Evolutionary conservation across 2,329 filamentous ascomycete genomes (phyloP), one percentile per base, ranked within the genome.

Genomic region (Aspergillus carbonarius): DNA sequence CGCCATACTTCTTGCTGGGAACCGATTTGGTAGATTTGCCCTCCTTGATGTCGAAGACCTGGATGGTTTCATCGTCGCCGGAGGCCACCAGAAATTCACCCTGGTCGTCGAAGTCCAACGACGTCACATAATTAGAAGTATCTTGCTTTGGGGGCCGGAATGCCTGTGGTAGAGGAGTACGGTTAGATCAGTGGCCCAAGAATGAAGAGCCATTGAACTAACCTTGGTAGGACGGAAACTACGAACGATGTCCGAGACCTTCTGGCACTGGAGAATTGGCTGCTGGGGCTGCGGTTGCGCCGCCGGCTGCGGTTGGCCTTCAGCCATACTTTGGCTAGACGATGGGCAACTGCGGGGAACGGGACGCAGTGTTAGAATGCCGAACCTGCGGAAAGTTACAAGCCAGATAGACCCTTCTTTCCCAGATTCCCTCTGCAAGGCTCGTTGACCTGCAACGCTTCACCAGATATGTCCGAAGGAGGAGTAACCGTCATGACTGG

Each of bases 1-100:
- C 92, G 60, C 95, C 95, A 70, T 99, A 99, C 74, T 99, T 99
- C 73, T 98, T 96, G 78, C 91, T 96, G 53, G 96, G 87, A 48
- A 97, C 83, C 60, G 88, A 89, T 78, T 98, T 98, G 48, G 92
- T 90, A 67, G 92, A 88, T 60, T 90, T 90, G 4, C 95, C 95
- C 64, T 96, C 92, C 69, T 90, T 91, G 63, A 96, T 89, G 69
- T 95, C 96, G 79, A 96, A 99, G 32, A 99, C 88, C 71, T 98
- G 93, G 62, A 99, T 90, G 3, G 91, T 96, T 74, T 97, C 93
- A 75, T 99, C 95, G 78, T 91, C 92, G 66, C 93, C 91, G 5
- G 92, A 91, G 0, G 93, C 91, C 76, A 99, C 92, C 60, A 96
- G 85, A 51, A 93, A 90, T 75, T 97, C 92, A 74, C 95, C 95